Evolutionary conservation across 192 early-diverging fungal genomes (phyloP).

Genomic region (Podochytrium sp.): DNA sequence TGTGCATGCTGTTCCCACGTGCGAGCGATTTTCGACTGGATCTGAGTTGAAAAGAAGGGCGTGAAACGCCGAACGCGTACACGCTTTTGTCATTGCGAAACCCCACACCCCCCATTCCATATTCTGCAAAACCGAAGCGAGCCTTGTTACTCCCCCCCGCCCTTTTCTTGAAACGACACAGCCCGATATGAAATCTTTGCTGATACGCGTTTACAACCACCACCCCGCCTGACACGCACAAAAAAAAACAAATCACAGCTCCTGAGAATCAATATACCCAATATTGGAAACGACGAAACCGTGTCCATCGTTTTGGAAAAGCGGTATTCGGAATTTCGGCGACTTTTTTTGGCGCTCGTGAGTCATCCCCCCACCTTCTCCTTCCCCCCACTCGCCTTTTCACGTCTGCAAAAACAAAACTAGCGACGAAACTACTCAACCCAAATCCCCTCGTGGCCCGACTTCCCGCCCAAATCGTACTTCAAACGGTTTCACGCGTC

Average conservation of each 20-base stretch:
- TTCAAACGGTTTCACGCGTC: constrained; percentile 4
- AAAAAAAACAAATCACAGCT: not conserved
- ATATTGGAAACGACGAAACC: constrained; percentile 9
- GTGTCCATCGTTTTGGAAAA: not conserved
- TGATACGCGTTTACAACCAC: too few relatives aligned
- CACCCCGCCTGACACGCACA: too few relatives aligned
- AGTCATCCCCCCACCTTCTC: not conserved
- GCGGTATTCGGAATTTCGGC: constrained; percentile 19
- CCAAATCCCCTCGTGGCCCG: constrained; percentile 16
- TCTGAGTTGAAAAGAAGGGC: too few relatives aligned
- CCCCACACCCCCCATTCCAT: too few relatives aligned
- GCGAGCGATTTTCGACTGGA: too few relatives aligned
- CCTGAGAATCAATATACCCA: constrained; percentile 22
- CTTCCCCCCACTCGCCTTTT: too few relatives aligned
- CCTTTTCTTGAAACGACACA: too few relatives aligned
- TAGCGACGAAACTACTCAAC: not conserved
- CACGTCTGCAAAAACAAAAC: not conserved
- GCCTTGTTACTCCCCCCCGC: too few relatives aligned
- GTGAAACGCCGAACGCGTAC: too few relatives aligned
- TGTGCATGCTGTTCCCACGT: not conserved
- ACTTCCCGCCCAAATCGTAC: constrained; percentile 3
- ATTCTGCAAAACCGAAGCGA: not conserved
- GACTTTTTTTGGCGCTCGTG: not conserved
- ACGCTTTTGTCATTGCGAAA: too few relatives aligned
- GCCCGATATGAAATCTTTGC: too few relatives aligned